Base-by-base conservation (phyloP, 2,329 filamentous ascomycete species). In the Parastagonospora avenae region DNA sequence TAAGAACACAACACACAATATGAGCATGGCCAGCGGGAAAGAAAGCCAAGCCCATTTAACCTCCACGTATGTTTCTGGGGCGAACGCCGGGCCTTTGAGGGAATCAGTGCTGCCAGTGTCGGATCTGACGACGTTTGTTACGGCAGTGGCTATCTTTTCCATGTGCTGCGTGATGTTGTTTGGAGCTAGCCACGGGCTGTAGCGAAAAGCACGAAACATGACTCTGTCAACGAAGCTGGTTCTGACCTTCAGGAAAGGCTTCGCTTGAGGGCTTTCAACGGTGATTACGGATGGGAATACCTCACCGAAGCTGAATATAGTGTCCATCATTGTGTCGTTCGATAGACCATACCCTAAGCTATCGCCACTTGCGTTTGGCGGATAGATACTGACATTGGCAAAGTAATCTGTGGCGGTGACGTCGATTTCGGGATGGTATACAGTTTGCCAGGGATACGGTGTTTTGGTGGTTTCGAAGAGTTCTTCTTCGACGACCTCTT, bases 11-110 rank as follows among this genome's bases (percentile, higher is more conserved):
- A 66, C 37, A 10, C 61, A 64, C 1, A 70, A 29, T 0, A 59
- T 4, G 5, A 69, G 46, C 6, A 73, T 43, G 0, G 42, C 47
- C n/a, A 66, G 24, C 1, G 69, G 70, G 15, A 72, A 66, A 0
- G 54, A 36, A 5, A 73, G 53, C 67, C 69, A 73, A 2, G n/a
- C 55, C 68, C 66, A 73, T 4, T 60, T 46, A 0, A 73, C 63
- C 7, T 36, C 31, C 2, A 62, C 42, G 10, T 46, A 58, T 1
- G 46, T 55, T 30, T 46, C 38, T 8, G 24, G 14, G 32, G 38
- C 15, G 10, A 42, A 53, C 1, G 54, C 47, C 5, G 12, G 19
- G 11, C 59, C 60, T 15, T 28, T 16, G 0, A 62, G 51, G 2
- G 46, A 44, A 4, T 62, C 60, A 2, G 52, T 48, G 28, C 51